Base-by-base conservation (phyloP, 2,329 filamentous ascomycete species). In the Westerdykella ornata region DNA sequence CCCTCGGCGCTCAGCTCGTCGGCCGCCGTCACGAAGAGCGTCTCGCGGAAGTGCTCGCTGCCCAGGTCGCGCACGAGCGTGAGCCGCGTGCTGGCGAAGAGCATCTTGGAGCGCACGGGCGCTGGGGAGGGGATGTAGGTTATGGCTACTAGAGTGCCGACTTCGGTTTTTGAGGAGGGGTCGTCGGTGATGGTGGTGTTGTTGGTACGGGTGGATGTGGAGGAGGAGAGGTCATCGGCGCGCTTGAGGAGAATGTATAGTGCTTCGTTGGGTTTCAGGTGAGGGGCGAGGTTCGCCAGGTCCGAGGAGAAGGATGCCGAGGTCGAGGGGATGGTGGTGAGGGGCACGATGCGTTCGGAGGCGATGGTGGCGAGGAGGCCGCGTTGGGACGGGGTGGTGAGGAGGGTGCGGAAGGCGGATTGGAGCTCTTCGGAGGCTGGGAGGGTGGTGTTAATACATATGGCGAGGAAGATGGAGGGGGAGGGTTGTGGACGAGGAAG, bases 21-120 rank as follows among this genome's bases (percentile, higher is more conserved):
- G 17, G 80, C 70, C 31, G 74, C 77, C 1, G 84, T 90, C 9
- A 76, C 78, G 60, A 89, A 88, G 32, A 90, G 72, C 17, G 78
- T 84, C 62, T 89, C 84, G 38, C 82, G 72, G 67, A 92, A 90
- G 56, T 87, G 76, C 63, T 92, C 85, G 40, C 80, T 77, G 35
- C 87, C 86, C 8, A 92, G 73, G 67, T 90, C 85, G 32, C 85
- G 77, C 37, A 83, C 77, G 1, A 92, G 74, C 0, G 85, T 85
- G 53, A 89, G 72, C 8, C 85, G 77, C 19, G 86, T 89, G 17
- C 81, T 78, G 5, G 86, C 85, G 63, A 90, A 89, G 16, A 92
- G 76, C 82, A 87, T 92, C 73, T 92, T 92, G 63, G 88, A 83
- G 30, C 86, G 81, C 42, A 92, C 85, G 19, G 82, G 84, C 30